A percentile compares a stretch with the other conserved stretches of the same genome.
These are phyloP conservation scores for Ceratocystis huliohia DNA, from an alignment of 2,329 filamentous ascomycete genomes.

Conservation along the genomic window DNA sequence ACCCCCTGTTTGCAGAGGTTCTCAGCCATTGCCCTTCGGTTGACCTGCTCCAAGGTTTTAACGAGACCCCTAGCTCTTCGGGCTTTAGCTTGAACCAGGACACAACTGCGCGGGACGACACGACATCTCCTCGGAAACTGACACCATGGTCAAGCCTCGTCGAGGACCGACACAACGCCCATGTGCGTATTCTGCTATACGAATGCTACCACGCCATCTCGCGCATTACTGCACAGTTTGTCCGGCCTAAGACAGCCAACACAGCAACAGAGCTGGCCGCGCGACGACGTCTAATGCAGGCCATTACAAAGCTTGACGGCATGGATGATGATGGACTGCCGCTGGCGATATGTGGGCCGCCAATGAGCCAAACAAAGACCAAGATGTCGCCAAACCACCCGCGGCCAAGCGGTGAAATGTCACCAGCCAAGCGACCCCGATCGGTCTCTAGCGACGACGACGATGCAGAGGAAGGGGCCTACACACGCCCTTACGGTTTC, in stretches of 20 bases:
- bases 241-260: constrained; percentile 38
- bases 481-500: neutral
- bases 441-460: constrained; percentile 22
- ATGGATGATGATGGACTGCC: constrained; percentile 18
- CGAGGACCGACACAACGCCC: constrained; percentile 33
- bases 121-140: neutral
- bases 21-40: constrained; percentile 36
- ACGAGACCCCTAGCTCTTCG: constrained; percentile 16
- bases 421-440: constrained; percentile 35
- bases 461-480: neutral
- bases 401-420: constrained; percentile 32
- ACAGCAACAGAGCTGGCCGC: constrained; percentile 41
- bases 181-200: constrained; percentile 42
- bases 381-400: constrained; percentile 22
- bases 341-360: neutral
- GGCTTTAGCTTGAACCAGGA: constrained; percentile 28
- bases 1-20: constrained; percentile 41
- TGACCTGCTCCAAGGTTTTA: constrained; percentile 39
- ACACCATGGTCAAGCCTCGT: constrained; percentile 26
- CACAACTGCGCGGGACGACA: neutral
- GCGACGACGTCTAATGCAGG: constrained; percentile 37
- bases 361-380: neutral
- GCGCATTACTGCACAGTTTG: constrained; percentile 42
- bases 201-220: constrained; percentile 44
- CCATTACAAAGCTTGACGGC: constrained; percentile 35